Evolutionary conservation across 148 eudicot species (phyloP).

Genomic region (Chenopodium album): DNA sequence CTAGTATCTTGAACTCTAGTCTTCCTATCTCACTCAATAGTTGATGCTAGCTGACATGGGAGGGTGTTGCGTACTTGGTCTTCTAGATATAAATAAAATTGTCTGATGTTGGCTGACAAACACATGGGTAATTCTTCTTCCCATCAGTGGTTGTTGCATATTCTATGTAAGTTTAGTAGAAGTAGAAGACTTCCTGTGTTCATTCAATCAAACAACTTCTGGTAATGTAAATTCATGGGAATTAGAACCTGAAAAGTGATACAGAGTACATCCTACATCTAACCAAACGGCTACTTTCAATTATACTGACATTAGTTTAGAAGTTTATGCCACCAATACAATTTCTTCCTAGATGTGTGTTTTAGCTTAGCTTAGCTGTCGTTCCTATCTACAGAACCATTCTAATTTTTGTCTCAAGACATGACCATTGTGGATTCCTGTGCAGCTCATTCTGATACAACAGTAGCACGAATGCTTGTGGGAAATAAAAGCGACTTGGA

Average conservation of each 20-base stretch:
- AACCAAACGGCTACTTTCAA: not conserved
- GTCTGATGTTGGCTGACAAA: not conserved
- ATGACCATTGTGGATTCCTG: not conserved
- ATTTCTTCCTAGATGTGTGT: not conserved
- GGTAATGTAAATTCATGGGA: not conserved
- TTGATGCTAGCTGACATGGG: not conserved
- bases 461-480: constrained; percentile 62
- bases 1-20: not conserved
- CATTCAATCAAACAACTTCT: not conserved
- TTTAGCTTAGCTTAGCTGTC: not conserved
- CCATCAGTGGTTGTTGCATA: no score
- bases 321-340: not conserved
- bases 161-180: no score
- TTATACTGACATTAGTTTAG: not conserved
- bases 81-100: no score
- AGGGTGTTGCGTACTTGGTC: no score
- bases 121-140: not conserved
- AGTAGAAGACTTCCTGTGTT: not conserved
- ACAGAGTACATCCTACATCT: not conserved
- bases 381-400: not conserved
- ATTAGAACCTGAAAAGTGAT: not conserved
- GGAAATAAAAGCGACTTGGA: constrained; percentile 69
- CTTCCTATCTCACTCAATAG: not conserved
- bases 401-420: not conserved
- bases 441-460: constrained; percentile 77